Evolutionary conservation across 1,284 basidiomycete genomes (phyloP).

Genomic region (Amylostereum chailletii): DNA sequence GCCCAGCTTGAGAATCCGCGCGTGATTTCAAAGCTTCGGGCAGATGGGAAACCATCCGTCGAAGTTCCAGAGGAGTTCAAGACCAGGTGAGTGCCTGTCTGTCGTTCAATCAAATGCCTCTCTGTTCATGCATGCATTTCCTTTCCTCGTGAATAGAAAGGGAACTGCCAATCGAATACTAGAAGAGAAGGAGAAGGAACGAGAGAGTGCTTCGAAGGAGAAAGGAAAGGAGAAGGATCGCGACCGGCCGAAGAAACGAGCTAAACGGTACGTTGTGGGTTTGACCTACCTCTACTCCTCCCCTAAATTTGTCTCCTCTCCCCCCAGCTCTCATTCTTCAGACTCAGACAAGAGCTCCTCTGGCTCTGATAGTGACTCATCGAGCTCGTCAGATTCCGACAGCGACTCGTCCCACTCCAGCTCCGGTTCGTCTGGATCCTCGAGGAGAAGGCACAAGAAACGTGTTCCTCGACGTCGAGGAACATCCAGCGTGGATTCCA

Average conservation of each 20-base stretch:
- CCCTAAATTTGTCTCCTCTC: slow-evolving; percentile 10
- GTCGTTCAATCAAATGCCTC: slow-evolving; percentile 6
- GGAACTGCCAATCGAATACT: slow-evolving; percentile 70
- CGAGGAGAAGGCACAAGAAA: slow-evolving; percentile 29
- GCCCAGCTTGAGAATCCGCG: slow-evolving; percentile 67
- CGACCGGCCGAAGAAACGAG: slow-evolving; percentile 34
- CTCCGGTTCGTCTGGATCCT: slow-evolving; percentile 29
- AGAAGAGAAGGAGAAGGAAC: slow-evolving; percentile 64
- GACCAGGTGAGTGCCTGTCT: slow-evolving; percentile 41
- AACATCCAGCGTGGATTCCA: slow-evolving; percentile 6
- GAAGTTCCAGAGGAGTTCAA: slow-evolving; percentile 79
- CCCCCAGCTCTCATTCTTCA: slow-evolving; percentile 34
- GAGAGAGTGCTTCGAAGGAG: slow-evolving; percentile 28
- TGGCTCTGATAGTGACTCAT: slow-evolving; percentile 9
- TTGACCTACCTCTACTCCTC: slow-evolving; percentile 10
- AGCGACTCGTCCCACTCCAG: slow-evolving; percentile 5
- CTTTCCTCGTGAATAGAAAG: slow-evolving; percentile 28
- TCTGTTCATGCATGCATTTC: not conserved
- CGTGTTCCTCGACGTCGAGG: slow-evolving; percentile 21
- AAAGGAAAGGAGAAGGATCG: slow-evolving; percentile 22
- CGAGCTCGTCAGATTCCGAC: slow-evolving; percentile 2
- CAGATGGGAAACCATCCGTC: slow-evolving; percentile 57
- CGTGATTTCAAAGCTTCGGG: slow-evolving; percentile 52
- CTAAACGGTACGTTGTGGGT: slow-evolving; percentile 36
- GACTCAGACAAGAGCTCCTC: slow-evolving; percentile 18